Conservation (phyloP, 2,329 filamentous ascomycete species). For the Nemania diffusa region DNA sequence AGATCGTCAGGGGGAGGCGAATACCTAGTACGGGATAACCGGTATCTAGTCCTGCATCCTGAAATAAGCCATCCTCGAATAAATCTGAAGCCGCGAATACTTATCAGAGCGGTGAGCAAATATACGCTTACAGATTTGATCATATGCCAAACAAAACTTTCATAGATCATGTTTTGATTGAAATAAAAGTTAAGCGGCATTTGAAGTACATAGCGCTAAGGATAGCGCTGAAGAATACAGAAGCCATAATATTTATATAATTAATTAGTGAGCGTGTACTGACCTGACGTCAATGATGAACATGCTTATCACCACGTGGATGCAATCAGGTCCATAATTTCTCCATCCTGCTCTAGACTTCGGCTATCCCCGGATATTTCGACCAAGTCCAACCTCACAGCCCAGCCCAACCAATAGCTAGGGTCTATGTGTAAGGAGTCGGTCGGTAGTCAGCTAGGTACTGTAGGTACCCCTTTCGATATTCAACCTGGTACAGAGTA, state of each 20-base stretch:
- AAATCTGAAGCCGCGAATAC: background rate
- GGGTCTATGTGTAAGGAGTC: background rate
- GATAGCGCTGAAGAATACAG: background rate
- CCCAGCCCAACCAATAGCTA: slow-evolving; percentile 9
- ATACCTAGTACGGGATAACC: slow-evolving; percentile 3
- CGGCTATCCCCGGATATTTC: background rate
- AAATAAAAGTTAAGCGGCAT: no score
- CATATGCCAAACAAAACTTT: no score
- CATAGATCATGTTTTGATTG: no score
- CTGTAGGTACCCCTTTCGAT: background rate
- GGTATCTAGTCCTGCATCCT: slow-evolving; percentile 13
- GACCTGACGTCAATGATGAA: slow-evolving; percentile 33
- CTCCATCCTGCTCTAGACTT: background rate
- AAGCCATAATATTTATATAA: no score
- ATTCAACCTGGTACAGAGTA: background rate
- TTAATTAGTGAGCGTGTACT: background rate
- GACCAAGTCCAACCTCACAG: background rate
- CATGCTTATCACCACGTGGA: slow-evolving; percentile 47
- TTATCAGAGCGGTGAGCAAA: background rate
- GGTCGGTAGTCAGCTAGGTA: background rate
- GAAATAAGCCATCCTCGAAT: slow-evolving; percentile 1
- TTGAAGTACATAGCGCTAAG: no score
- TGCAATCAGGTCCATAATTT: slow-evolving; percentile 16
- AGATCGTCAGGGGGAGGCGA: slow-evolving; percentile 48
- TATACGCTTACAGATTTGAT: background rate